A percentile compares a stretch with the other conserved stretches of the same genome.
Evolutionary conservation across 768 basidiomycete species (phyloP).

Genomic region (Suillus tomentosus): DNA sequence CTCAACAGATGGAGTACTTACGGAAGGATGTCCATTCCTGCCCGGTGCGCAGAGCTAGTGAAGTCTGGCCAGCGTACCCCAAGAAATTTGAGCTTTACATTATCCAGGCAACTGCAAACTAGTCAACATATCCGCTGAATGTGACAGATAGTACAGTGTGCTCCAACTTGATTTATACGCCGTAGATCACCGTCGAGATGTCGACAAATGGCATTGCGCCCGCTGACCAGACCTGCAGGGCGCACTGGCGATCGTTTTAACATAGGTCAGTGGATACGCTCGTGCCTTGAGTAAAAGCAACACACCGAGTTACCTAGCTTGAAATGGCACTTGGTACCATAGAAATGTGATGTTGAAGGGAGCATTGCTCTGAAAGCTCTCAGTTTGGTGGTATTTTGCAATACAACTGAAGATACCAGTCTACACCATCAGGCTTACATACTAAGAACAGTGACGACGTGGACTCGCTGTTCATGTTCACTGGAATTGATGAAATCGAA

Average conservation of each 20-base stretch:
- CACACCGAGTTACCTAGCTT: constrained; percentile 80
- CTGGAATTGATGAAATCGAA: too few relatives aligned
- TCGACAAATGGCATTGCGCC: constrained; percentile 31
- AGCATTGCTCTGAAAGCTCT: constrained; percentile 16
- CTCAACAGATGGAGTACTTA: constrained; percentile 27
- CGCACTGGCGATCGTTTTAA: constrained; percentile 50
- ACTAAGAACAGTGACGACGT: too few relatives aligned
- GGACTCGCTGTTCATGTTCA: too few relatives aligned
- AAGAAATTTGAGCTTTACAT: constrained; percentile 78
- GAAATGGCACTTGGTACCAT: constrained; percentile 23
- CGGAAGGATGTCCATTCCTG: constrained; percentile 61
- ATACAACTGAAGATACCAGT: neutral
- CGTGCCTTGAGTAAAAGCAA: constrained; percentile 48
- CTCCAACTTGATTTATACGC: constrained; percentile 44
- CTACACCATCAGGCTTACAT: too few relatives aligned
- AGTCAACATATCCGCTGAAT: constrained; percentile 31
- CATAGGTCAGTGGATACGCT: neutral
- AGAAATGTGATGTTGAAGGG: neutral
- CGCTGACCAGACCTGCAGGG: constrained; percentile 71
- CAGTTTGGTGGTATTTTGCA: constrained; percentile 12
- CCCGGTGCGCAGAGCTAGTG: constrained; percentile 52
- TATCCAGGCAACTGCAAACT: constrained; percentile 72
- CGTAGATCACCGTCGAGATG: too few relatives aligned
- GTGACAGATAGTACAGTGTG: constrained; percentile 79
- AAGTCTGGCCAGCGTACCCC: constrained; percentile 87